Conservation (phyloP, 805 yeast genomes). For the Schizosaccharomyces cryophilus region DNA sequence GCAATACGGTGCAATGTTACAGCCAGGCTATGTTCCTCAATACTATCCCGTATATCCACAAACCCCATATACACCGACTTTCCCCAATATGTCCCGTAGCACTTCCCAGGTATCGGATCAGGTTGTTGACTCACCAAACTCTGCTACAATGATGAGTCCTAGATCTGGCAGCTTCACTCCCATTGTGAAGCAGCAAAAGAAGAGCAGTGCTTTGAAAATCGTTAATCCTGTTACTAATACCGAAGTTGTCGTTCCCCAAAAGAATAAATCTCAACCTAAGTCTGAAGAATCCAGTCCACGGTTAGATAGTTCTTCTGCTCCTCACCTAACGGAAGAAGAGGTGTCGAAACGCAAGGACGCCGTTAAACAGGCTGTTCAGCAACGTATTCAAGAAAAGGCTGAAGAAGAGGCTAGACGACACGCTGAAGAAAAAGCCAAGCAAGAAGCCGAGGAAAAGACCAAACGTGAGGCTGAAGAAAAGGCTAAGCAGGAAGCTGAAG, state of each 20-base stretch:
- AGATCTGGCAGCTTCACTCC: neutral
- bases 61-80: neutral
- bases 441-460: conserved; percentile 4
- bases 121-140: neutral
- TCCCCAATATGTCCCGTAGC: neutral
- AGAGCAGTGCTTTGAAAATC: neutral
- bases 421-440: conserved; percentile 8
- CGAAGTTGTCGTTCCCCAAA: neutral
- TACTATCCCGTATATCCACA: neutral
- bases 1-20: neutral
- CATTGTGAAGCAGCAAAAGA: neutral
- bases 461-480: conserved; percentile 5
- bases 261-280: neutral
- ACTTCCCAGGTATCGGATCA: neutral
- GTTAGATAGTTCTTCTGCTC: neutral
- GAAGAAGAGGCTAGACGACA: conserved; percentile 2
- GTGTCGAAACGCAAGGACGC: neutral
- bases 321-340: neutral
- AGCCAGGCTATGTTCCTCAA: neutral
- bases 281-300: neutral
- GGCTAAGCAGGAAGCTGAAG: conserved; percentile 5
- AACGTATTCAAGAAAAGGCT: neutral
- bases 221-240: conserved; percentile 2
- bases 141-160: neutral
- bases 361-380: neutral